Conservation (phyloP, 768 basidiomycete genomes). For the Pholiota microspora region DNA sequence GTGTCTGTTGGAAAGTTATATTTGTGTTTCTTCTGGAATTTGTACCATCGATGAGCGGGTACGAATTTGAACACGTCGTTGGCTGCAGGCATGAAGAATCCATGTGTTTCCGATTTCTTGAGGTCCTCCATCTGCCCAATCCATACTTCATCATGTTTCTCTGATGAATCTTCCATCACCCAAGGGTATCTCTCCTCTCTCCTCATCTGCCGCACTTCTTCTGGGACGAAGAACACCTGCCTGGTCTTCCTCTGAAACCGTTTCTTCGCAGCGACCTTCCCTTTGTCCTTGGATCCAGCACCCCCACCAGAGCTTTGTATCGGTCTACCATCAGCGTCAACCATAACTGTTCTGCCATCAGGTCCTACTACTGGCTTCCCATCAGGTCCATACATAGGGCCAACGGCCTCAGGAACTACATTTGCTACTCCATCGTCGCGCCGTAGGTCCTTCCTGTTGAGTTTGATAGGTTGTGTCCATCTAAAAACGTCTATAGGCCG, state of each 20-base stretch:
- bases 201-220: slow-evolving; percentile 73
- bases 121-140: slow-evolving; percentile 80
- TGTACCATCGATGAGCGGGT: slow-evolving; percentile 87
- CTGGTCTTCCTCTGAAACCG: slow-evolving; percentile 81
- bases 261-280: slow-evolving; percentile 48
- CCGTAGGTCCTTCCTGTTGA: slow-evolving; percentile 83
- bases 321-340: slow-evolving; percentile 73
- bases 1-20: slow-evolving; percentile 67
- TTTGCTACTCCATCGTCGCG: slow-evolving; percentile 39
- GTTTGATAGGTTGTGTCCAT: slow-evolving; percentile 76
- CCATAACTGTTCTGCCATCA: slow-evolving; percentile 79
- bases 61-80: slow-evolving; percentile 87
- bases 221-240: slow-evolving; percentile 79
- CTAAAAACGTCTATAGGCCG: slow-evolving; percentile 65
- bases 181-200: slow-evolving; percentile 89
- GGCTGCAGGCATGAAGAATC: slow-evolving; percentile 82
- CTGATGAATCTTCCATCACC: slow-evolving; percentile 82
- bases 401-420: slow-evolving; percentile 49
- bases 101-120: slow-evolving; percentile 66
- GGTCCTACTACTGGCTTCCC: slow-evolving; percentile 80
- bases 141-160: slow-evolving; percentile 68
- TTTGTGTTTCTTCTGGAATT: slow-evolving; percentile 83
- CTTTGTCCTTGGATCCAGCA: slow-evolving; percentile 26
- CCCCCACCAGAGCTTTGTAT: slow-evolving; percentile 41
- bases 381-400: slow-evolving; percentile 77